Evolutionary conservation across 768 basidiomycete genomes (phyloP), one percentile per base, ranked within the genome.

Genomic region (Termitomyces sp.): DNA sequence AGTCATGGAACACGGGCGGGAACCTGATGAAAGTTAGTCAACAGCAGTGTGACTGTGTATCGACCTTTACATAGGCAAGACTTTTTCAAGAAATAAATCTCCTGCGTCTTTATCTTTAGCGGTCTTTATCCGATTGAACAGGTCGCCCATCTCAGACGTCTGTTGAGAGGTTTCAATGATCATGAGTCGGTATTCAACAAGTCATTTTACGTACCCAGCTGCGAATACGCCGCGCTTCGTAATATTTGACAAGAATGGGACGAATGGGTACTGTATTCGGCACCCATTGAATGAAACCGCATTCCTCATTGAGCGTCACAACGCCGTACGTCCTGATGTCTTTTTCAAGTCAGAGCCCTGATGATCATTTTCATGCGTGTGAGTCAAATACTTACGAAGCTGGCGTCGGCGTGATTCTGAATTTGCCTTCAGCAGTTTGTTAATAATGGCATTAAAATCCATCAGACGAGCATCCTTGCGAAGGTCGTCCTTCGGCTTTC

Each of bases 221-320:
- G 45, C 68, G 69, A 52, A 79, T 66, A 14, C 72, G 66, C 55
- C 66, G 70, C 28, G 74, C 70, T 3, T 83, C 79, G 67, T 98
- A 99, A 4, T 72, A 72, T 59, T 85, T 86, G 52, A 79, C 62
- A 14, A 98, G 74, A 45, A 98, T 81, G 0, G 82, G 80, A 30
- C 96, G 87, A 38, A 98, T 72, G 1, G 93, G 90, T 28, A 84
- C 79, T 1, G 95, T 97, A 68, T 98, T 90, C 0, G 89, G 91
- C 3, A 99, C 97, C 97, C 97, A 99, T 84, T 99, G 93, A 56
- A 98, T 93, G 50, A 98, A 85, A 0, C 97, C 97, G 66, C 95
- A 98, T 62, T 96, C 94, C 63, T 98, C 96, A 67, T 97, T 98
- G 60, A 99, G 79, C 5, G 95, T 92, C 28, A 97, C 88, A n/a